These are phyloP conservation scores for Zea luxurians DNA, from an alignment of 176 grass and related monocot genomes.

Conservation along the genomic window DNA sequence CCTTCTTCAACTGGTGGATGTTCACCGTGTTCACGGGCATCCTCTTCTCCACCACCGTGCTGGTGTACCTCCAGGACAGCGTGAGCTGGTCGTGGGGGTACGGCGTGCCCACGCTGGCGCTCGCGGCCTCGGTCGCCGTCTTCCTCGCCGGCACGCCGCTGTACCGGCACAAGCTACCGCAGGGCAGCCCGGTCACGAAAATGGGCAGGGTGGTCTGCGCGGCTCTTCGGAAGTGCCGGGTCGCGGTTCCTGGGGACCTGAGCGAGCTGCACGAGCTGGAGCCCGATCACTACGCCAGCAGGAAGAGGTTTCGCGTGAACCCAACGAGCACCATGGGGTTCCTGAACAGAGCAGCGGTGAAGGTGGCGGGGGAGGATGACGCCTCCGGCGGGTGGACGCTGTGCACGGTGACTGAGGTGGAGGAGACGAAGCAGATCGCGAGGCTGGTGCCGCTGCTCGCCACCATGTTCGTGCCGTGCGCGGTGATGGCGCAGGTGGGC, in stretches of 20 bases:
- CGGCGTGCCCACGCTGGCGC: conserved; percentile 58
- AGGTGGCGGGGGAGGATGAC: neutral
- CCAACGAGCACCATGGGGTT: conserved; percentile 60
- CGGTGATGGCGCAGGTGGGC: conserved; percentile 58
- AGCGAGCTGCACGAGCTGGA: conserved; percentile 60
- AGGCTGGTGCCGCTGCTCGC: conserved; percentile 60
- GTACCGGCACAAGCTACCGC: conserved; percentile 79
- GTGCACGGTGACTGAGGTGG: conserved; percentile 64
- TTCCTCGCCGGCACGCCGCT: conserved; percentile 75
- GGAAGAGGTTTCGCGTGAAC: conserved; percentile 46
- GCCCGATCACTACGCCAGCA: conserved; percentile 35
- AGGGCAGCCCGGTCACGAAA: conserved; percentile 64
- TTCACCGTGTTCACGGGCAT: conserved; percentile 76
- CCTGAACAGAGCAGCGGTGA: conserved; percentile 69
- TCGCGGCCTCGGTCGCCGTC: conserved; percentile 52
- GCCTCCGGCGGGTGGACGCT: conserved; percentile 31
- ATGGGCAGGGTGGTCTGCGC: conserved; percentile 61
- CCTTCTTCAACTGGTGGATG: conserved; percentile 99
- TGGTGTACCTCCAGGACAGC: conserved; percentile 90
- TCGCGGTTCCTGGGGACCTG: conserved; percentile 28
- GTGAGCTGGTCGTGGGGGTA: conserved; percentile 79
- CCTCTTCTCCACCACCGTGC: conserved; percentile 69
- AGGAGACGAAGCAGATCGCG: conserved; percentile 78
- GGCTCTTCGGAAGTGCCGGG: conserved; percentile 43
- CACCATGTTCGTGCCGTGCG: conserved; percentile 67